Percentiles rank a stretch among this genome's conserved stretches.
Evolutionary conservation across 768 basidiomycete genomes (phyloP).

Genomic region (Royoungia palumana): DNA sequence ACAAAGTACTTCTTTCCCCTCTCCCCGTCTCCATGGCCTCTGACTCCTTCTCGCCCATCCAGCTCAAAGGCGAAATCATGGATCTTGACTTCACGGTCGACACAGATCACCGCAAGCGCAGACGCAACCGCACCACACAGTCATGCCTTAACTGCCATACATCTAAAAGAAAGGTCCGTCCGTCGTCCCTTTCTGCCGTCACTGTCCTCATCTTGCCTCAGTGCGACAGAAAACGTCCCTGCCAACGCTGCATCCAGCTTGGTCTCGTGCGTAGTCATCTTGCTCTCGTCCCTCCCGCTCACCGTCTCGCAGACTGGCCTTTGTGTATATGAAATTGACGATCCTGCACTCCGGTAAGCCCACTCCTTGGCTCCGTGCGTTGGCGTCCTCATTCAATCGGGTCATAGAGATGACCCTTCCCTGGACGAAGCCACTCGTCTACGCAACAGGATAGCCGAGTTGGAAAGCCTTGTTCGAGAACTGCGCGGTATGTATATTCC

Average conservation of each 20-base stretch:
- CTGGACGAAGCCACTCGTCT: constrained; percentile 85
- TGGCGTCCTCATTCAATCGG: not conserved
- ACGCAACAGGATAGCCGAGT: constrained; percentile 84
- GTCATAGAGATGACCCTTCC: constrained; percentile 73
- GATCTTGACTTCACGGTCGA: constrained; percentile 73
- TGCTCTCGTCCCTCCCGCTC: not conserved
- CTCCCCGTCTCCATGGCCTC: constrained; percentile 45
- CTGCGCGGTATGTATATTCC: constrained; percentile 56
- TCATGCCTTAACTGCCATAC: constrained; percentile 88
- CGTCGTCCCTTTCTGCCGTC: not conserved
- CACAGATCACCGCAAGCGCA: constrained; percentile 76
- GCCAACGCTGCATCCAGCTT: constrained; percentile 85
- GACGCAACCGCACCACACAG: constrained; percentile 90
- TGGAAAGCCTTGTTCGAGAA: constrained; percentile 89
- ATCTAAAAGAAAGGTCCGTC: constrained; percentile 82
- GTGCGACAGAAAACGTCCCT: constrained; percentile 92
- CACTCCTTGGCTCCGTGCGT: not conserved
- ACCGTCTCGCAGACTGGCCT: constrained; percentile 67
- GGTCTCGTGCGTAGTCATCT: constrained; percentile 57
- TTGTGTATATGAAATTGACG: constrained; percentile 93
- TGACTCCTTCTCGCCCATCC: constrained; percentile 50
- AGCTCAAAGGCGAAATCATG: constrained; percentile 75
- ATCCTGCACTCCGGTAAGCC: constrained; percentile 70
- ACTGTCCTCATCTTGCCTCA: constrained; percentile 9
- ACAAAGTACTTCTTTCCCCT: constrained; percentile 38